Evolutionary conservation across 2,329 filamentous ascomycete species (phyloP), one percentile per base, ranked within the genome.

Genomic region (Arthroderma sp.): DNA sequence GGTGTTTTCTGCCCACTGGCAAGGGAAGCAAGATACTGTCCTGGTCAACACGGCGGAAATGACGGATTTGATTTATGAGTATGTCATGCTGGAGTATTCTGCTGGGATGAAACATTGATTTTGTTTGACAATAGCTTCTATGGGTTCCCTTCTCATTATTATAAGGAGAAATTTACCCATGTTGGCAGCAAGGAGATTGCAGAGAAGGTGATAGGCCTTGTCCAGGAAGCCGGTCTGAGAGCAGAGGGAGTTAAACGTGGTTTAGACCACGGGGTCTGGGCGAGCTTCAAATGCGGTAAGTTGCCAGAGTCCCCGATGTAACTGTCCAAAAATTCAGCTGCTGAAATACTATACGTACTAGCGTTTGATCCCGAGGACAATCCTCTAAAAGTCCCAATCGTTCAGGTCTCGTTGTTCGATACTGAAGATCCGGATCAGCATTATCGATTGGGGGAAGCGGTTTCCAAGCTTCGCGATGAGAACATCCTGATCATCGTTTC

Each of bases 1-100:
- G 1, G 79, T 86, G 28, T 81, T 88, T 58, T 86, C 82, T 1
- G 83, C 82, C 1, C 83, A 88, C 61, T 87, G 83, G 83, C 78
- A 84, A 63, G 77, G 72, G 5, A 44, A 56, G 1, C 62, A 63
- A 34, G 66, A 72, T 53, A 69, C 66, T 3, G 73, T 86, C 49
- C 68, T 80, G 54, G 71, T 86, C 52, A 86, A 85, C 58, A 75
- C 73, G 6, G 77, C 74, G 3, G 76, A 77, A 46, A 64, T 70
- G n/a, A 77, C 73, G 3, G 74, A 80, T 46, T 57, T 86, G 51
- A 82, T 86, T 42, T 86, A 84, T 58, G 82, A 86, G 74, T 77
- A 60, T 46, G 60, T 53, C 36, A 34, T 9, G 11, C 43, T 33
- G 6, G 9, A 11, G 6, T 37, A 5, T n/a, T 22, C 15, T 2